Evolutionary conservation across 352 stramenopile species (phyloP).

Genomic region (Blastocystis sp.): DNA sequence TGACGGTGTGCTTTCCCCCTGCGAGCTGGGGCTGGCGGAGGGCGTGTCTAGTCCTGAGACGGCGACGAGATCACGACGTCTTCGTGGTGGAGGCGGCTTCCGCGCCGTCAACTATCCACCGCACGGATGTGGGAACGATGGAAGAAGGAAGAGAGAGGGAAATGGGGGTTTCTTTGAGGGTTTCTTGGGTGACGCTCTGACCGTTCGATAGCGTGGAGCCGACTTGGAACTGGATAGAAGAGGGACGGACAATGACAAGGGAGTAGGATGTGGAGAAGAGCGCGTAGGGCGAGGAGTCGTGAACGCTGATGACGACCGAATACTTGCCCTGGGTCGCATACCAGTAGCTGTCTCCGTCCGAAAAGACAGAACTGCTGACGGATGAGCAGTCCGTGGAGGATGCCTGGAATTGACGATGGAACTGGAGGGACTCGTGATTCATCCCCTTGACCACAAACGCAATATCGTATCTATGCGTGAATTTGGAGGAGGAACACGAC

Average conservation of each 20-base stretch:
- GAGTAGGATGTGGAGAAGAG: slow-evolving; percentile 48
- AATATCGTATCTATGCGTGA: background rate
- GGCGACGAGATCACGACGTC: background rate
- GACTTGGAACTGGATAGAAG: background rate
- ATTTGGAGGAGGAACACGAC: background rate
- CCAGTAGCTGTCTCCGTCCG: slow-evolving; percentile 15
- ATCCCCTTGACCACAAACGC: slow-evolving; percentile 15
- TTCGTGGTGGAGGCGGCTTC: background rate
- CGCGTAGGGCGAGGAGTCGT: slow-evolving; percentile 6
- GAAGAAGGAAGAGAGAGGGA: slow-evolving; percentile 13
- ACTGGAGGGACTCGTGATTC: background rate
- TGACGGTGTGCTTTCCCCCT: background rate
- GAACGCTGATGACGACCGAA: background rate
- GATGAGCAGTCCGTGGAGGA: background rate
- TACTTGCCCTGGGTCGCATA: slow-evolving; percentile 26
- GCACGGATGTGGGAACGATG: background rate
- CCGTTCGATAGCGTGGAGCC: background rate
- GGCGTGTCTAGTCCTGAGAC: background rate
- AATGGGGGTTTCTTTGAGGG: background rate
- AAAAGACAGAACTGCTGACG: slow-evolving; percentile 9
- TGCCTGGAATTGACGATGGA: background rate
- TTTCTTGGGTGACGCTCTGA: background rate
- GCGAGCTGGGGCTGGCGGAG: background rate
- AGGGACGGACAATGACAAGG: background rate
- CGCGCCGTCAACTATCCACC: slow-evolving; percentile 7